Evolutionary conservation across 805 yeast genomes (phyloP), one percentile per base, ranked within the genome.

Genomic region (Kuraishia molischiana): DNA sequence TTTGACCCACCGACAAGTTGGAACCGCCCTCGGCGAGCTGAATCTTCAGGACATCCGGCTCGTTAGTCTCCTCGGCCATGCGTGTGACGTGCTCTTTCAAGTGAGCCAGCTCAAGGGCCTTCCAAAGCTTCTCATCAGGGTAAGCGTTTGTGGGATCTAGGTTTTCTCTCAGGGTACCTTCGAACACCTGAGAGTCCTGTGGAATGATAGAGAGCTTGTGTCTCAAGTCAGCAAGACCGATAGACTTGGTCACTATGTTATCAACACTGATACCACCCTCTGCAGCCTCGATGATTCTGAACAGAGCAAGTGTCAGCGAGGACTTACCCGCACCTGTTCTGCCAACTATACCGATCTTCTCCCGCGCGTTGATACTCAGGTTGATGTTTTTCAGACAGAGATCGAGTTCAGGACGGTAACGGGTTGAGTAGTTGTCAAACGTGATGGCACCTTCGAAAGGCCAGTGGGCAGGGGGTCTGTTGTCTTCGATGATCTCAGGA

Each of bases 301-400:
- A 87, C 29, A 87, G 61, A 0, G 96, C 92, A 50, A 85, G 61
- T 0, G 95, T 82, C 51, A 87, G 67, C 1, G 95, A 80, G 0
- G 92, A 80, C 58, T 87, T 87, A 45, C 97, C 97, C 2, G 97
- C 97, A 45, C 97, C 97, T 0, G 97, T 89, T 54, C 97, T 74
- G 19, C 97, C 97, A 40, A 90, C 97, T 58, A 89, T 87, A 44
- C 97, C 97, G 52, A 89, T 68, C 58, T 90, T 90, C 55, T 90
- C 97, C 40, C 72, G 65, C 1, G 89, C 75, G 35, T 75, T 68
- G 48, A 90, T 75, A 10, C 70, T 61, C 19, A 90, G 52, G 41
- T 64, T 68, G 48, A 90, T 72, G 41, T 78, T 64, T 49, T 78
- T 82, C 59, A 90, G 66, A 3, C 85, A 92, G 15, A 83, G 69